phyloP scores from a whole-genome alignment of 139 green algal genomes.

The Axilococcus clingmanii region DNA sequence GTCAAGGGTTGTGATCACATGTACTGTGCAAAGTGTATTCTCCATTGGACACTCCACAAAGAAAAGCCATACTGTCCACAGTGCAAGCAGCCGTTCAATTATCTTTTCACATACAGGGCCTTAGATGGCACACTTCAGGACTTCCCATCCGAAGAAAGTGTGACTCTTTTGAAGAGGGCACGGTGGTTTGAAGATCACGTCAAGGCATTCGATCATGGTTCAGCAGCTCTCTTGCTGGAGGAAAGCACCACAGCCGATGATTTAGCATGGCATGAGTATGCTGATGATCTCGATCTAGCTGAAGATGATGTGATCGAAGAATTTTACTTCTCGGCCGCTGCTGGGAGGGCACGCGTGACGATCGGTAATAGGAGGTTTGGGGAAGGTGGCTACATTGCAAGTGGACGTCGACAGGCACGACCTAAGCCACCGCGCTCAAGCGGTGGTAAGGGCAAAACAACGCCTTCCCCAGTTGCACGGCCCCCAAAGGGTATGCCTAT shows the following conservation, averaged over 20 bases:
- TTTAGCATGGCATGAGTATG: constrained; percentile 15
- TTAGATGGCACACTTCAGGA: constrained; percentile 67
- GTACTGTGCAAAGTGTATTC: constrained; percentile 78
- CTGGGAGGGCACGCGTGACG: constrained; percentile 45
- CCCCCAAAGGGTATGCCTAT: too few species aligned
- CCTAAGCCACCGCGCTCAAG: not conserved
- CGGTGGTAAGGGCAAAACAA: not conserved
- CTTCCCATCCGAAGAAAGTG: constrained; percentile 60
- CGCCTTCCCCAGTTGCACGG: not conserved
- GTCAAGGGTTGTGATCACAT: constrained; percentile 74
- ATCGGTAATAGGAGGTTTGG: constrained; percentile 76
- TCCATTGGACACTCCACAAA: constrained; percentile 64
- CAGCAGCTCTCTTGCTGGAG: not conserved
- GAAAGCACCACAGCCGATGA: constrained; percentile 18
- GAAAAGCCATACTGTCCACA: constrained; percentile 61
- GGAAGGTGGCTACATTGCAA: constrained; percentile 21
- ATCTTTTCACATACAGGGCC: constrained; percentile 48
- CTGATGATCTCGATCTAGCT: constrained; percentile 46
- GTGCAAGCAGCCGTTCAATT: constrained; percentile 45
- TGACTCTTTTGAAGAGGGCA: constrained; percentile 68
- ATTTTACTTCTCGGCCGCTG: constrained; percentile 63
- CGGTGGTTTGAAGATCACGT: constrained; percentile 60
- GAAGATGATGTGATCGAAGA: constrained; percentile 64
- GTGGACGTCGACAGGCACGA: constrained; percentile 5
- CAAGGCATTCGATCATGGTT: not conserved